phyloP scores from a whole-genome alignment of 2,329 filamentous ascomycete species.

The Lecanosticta acicola region DNA sequence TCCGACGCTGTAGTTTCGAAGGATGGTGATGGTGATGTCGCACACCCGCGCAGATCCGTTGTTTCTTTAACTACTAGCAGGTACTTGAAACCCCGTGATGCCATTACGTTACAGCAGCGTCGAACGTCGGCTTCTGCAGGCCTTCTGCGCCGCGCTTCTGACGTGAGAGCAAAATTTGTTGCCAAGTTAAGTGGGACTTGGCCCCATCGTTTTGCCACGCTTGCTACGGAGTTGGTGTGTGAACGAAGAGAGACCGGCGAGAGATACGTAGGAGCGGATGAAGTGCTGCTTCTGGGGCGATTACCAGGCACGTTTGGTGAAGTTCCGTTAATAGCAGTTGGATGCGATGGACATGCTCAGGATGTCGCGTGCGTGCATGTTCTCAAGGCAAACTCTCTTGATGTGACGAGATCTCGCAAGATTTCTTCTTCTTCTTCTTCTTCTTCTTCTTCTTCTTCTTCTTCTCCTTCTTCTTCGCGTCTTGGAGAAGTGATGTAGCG shows the following conservation, averaged over 20 bases:
- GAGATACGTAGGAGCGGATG: conserved; percentile 7
- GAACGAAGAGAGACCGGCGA: background rate
- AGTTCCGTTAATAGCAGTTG: conserved; percentile 3
- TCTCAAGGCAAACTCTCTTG: no score
- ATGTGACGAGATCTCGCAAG: no score
- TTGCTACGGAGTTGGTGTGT: conserved; percentile 1
- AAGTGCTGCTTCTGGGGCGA: background rate
- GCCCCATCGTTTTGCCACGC: background rate
- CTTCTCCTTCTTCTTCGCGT: background rate
- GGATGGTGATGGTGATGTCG: conserved; percentile 1
- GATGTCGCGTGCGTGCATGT: background rate
- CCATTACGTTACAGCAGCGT: conserved; percentile 4
- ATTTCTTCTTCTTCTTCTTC: no score
- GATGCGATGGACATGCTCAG: conserved; percentile 2
- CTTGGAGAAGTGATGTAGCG: background rate
- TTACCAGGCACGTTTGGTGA: background rate
- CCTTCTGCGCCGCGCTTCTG: background rate
- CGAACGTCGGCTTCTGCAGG: conserved; percentile 1
- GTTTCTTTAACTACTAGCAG: no score
- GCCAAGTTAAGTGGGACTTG: conserved; percentile 1
- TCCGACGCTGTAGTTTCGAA: background rate
- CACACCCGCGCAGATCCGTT: background rate
- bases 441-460: no score
- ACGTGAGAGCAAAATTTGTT: background rate
- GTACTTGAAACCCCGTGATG: no score